Evolutionary conservation across 164 flowering plant genomes (phyloP).

Genomic region (Umbellularia californica): DNA sequence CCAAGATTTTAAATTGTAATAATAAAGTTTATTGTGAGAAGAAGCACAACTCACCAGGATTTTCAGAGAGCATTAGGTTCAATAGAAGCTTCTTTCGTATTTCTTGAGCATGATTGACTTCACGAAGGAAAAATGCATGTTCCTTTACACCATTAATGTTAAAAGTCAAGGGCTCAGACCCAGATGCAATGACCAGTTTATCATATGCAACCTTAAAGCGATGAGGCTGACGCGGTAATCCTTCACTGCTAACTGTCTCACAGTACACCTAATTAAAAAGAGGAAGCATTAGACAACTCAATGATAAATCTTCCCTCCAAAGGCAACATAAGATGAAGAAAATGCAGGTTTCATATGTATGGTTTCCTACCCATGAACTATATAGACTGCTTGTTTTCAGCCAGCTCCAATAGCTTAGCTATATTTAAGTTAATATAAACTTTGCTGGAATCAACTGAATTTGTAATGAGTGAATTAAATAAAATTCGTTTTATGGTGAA

Average conservation of each 20-base stretch:
- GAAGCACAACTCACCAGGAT: conserved; percentile 45
- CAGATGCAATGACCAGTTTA: conserved; percentile 85
- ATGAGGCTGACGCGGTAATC: conserved; percentile 37
- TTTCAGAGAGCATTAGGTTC: conserved; percentile 78
- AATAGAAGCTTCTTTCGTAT: conserved; percentile 78
- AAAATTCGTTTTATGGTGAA: no score
- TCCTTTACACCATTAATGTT: conserved; percentile 82
- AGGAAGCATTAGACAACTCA: conserved; percentile 4
- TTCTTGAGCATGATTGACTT: conserved; percentile 88
- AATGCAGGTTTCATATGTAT: no score
- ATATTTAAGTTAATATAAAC: no score
- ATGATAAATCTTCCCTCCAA: background rate
- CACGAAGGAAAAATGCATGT: conserved; percentile 74
- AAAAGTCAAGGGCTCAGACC: conserved; percentile 79
- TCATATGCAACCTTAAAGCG: conserved; percentile 75
- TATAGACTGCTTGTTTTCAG: no score
- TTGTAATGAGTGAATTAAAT: no score
- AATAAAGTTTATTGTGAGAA: background rate
- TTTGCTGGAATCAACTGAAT: no score
- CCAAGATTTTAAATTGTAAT: background rate
- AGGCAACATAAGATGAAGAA: no score
- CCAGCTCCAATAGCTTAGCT: no score
- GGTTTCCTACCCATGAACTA: no score
- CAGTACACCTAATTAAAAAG: conserved; percentile 54
- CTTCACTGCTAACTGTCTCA: conserved; percentile 42